A percentile compares a stretch with the other conserved stretches of the same genome.
These are phyloP conservation scores for Botryotinia narcissicola DNA, from an alignment of 2,329 filamentous ascomycete species.

Conservation along the genomic window DNA sequence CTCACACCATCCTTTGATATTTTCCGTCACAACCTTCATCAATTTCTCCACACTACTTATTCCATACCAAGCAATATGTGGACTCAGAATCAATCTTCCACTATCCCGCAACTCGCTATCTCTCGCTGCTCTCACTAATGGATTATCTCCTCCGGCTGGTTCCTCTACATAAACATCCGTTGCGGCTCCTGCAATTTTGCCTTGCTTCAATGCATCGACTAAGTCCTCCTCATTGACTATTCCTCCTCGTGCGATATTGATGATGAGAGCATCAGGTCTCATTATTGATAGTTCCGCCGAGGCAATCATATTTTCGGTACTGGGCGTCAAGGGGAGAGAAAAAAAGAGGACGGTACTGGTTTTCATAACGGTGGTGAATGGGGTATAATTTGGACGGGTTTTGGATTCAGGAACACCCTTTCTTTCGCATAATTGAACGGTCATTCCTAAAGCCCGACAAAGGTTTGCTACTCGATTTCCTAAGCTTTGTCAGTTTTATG, in stretches of 20 bases:
- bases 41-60: slow-evolving; percentile 48
- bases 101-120: slow-evolving; percentile 31
- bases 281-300: slow-evolving; percentile 30
- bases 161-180: slow-evolving; percentile 38
- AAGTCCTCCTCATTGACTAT: slow-evolving; percentile 38
- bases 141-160: slow-evolving; percentile 43
- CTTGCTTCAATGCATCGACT: slow-evolving; percentile 32
- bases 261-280: slow-evolving; percentile 28
- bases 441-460: slow-evolving; percentile 28
- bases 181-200: slow-evolving; percentile 35
- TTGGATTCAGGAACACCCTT: slow-evolving; percentile 19
- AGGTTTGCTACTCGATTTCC: slow-evolving; percentile 13
- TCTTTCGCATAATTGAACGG: slow-evolving; percentile 29
- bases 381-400: slow-evolving; percentile 24
- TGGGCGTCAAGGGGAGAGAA: slow-evolving; percentile 28
- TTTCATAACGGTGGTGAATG: slow-evolving; percentile 26
- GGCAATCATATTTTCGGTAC: slow-evolving; percentile 33
- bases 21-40: slow-evolving; percentile 44
- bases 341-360: slow-evolving; percentile 30
- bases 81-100: slow-evolving; percentile 50
- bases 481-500: not conserved
- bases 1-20: slow-evolving; percentile 46
- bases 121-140: slow-evolving; percentile 27
- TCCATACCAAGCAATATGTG: slow-evolving; percentile 54
- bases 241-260: slow-evolving; percentile 39